Evolutionary conservation across 2,329 filamentous ascomycete species (phyloP).

Genomic region (Penicillium sp.): DNA sequence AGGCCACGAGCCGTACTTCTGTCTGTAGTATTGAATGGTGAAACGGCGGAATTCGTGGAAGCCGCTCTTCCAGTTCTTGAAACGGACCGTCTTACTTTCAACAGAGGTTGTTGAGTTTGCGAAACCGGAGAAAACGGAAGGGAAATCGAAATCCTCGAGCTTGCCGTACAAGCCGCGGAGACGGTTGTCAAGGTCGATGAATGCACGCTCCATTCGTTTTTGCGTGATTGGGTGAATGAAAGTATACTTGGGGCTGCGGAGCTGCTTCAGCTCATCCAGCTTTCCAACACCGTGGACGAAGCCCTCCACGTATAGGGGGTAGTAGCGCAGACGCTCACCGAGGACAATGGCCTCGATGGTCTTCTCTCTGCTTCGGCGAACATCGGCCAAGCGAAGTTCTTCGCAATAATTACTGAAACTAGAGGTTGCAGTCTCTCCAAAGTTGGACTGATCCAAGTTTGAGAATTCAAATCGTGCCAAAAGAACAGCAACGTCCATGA

Average conservation of each 20-base stretch:
- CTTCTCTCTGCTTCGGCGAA: slow-evolving; percentile 80
- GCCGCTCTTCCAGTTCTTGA: slow-evolving; percentile 77
- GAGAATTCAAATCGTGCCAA: slow-evolving; percentile 61
- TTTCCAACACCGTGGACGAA: slow-evolving; percentile 91
- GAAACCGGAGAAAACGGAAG: slow-evolving; percentile 82
- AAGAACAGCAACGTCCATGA: slow-evolving; percentile 61
- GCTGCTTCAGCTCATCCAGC: slow-evolving; percentile 69
- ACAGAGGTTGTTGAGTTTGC: slow-evolving; percentile 78
- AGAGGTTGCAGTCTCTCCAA: slow-evolving; percentile 59
- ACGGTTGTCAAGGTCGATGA: slow-evolving; percentile 75
- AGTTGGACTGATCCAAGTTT: slow-evolving; percentile 65
- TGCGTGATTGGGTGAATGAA: slow-evolving; percentile 71
- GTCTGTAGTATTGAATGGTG: slow-evolving; percentile 69
- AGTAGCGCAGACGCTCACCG: slow-evolving; percentile 81
- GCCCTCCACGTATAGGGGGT: slow-evolving; percentile 82
- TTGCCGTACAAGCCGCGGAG: slow-evolving; percentile 70
- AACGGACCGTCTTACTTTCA: slow-evolving; percentile 77
- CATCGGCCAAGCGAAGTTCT: slow-evolving; percentile 75
- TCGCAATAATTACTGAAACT: slow-evolving; percentile 66
- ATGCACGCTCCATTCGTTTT: slow-evolving; percentile 78
- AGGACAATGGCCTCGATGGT: slow-evolving; percentile 87
- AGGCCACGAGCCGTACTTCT: slow-evolving; percentile 75
- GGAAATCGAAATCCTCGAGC: slow-evolving; percentile 88
- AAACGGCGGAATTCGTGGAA: slow-evolving; percentile 77
- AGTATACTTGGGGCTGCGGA: slow-evolving; percentile 69